Base-by-base conservation (phyloP, 139 green algal genomes). In the Chlamydomonas schloesseri region DNA sequence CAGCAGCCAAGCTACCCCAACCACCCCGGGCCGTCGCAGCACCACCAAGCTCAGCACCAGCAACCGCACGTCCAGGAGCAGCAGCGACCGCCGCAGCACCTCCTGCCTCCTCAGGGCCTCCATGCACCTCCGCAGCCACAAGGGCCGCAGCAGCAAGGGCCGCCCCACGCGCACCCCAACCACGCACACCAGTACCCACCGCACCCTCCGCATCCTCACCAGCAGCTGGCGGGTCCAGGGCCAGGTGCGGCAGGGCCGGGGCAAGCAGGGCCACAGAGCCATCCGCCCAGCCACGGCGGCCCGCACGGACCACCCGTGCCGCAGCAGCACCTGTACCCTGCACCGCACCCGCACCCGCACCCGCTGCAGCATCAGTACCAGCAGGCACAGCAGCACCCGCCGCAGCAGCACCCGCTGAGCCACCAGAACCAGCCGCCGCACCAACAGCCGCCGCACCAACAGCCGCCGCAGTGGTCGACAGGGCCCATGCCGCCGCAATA, bases 81-180 rank as follows among this genome's bases (percentile, higher is more conserved):
- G 62, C 77, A 36, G 62, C 60, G 47, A 3, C 77, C 74, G 37
- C 33, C 18, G 46, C 58, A 74, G 33, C 34, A 73, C 21, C n/a
- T n/a, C n/a, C n/a, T n/a, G n/a, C n/a, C n/a, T n/a, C n/a, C n/a
- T n/a, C n/a, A n/a, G n/a, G n/a, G n/a, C n/a, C n/a, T n/a, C n/a
- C 60, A 58, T 50, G 11, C 20, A 26, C 2, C 23, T 5, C 72
- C 18, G 24, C 24, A 21, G 72, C 72, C 78, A 31, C 6, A 8
- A 67, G 58, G 2, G 80, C 80, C 47, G 53, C 70, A 78, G 37
- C 71, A 68, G 82, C 58, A 74, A 31, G 70, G 36, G 71, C 58
- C 58, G 60, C 71, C 57, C 10, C 64, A 55, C 46, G 36, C 67
- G 29, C 64, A 57, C 42, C 80, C 57, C 46, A 71, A 50, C 33